Conservation (phyloP, 2,329 filamentous ascomycete species). For the Phoma sp. region DNA sequence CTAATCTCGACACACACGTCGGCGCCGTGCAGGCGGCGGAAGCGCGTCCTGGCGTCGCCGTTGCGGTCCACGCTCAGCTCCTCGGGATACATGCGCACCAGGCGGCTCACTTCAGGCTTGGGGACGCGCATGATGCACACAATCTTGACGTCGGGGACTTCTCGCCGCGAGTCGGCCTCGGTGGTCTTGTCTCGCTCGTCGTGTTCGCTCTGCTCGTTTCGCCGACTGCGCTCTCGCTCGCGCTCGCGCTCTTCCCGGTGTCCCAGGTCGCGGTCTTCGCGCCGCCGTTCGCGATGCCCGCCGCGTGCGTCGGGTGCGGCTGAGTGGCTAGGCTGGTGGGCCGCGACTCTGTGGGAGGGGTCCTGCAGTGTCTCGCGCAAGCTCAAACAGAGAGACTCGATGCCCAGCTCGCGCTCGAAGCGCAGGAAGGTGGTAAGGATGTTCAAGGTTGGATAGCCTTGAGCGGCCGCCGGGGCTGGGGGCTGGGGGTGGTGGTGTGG, state of each 20-base stretch:
- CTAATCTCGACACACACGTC: constrained; percentile 45
- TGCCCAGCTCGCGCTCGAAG: constrained; percentile 46
- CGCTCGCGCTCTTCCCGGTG: background rate
- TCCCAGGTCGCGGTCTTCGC: constrained; percentile 3
- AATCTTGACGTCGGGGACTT: constrained; percentile 38
- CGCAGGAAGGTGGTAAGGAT: constrained; percentile 39
- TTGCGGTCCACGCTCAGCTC: constrained; percentile 50
- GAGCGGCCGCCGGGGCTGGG: background rate
- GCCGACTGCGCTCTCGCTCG: background rate
- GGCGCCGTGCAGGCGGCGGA: constrained; percentile 37
- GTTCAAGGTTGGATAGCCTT: constrained; percentile 7
- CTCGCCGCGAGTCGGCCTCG: background rate
- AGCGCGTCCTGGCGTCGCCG: constrained; percentile 44
- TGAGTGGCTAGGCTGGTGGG: background rate
- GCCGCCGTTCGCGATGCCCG: constrained; percentile 8
- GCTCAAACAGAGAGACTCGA: constrained; percentile 44
- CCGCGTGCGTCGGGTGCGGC: background rate
- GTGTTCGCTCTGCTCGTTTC: background rate
- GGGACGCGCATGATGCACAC: constrained; percentile 46
- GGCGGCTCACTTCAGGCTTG: constrained; percentile 54
- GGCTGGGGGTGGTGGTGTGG: constrained; percentile 11
- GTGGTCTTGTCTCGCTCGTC: no score
- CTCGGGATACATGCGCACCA: constrained; percentile 61
- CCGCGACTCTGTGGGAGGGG: background rate
- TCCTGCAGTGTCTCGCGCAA: constrained; percentile 34